These are phyloP conservation scores for Beta macrorhiza DNA, from an alignment of 179 eudicot species.

Conservation along the genomic window DNA sequence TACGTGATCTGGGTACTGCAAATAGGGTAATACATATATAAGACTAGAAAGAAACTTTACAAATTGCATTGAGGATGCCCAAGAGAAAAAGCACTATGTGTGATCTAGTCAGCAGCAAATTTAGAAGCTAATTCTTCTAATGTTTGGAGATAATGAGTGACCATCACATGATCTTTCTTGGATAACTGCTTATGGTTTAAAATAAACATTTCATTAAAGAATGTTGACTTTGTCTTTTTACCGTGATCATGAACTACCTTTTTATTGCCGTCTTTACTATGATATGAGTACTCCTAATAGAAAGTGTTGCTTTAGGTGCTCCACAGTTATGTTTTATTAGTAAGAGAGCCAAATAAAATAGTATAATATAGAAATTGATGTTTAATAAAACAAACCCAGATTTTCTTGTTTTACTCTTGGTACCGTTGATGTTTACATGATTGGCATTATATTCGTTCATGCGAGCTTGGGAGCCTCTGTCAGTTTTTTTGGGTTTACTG, in stretches of 20 bases:
- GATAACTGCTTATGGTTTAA: neutral
- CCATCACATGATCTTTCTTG: neutral
- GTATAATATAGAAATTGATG: too few species aligned
- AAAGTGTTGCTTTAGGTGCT: too few species aligned
- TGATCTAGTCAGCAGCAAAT: neutral
- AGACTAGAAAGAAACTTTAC: neutral
- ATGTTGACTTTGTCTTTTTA: too few species aligned
- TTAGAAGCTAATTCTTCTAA: neutral
- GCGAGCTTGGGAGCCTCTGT: too few species aligned
- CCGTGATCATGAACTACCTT: too few species aligned
- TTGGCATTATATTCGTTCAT: neutral
- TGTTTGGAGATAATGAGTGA: neutral
- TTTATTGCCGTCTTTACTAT: too few species aligned
- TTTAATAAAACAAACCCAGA: too few species aligned
- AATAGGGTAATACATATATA: neutral
- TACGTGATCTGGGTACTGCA: neutral
- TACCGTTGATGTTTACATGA: neutral
- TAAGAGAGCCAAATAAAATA: too few species aligned
- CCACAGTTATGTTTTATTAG: too few species aligned
- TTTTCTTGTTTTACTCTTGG: too few species aligned
- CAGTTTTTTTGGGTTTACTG: neutral
- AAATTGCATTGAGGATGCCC: too few species aligned
- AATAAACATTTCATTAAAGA: neutral
- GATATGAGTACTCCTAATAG: too few species aligned
- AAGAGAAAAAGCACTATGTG: neutral